Base-by-base conservation (phyloP, 1,139 yeast genomes). In the Hemisphaericaspora lyxosophila region DNA sequence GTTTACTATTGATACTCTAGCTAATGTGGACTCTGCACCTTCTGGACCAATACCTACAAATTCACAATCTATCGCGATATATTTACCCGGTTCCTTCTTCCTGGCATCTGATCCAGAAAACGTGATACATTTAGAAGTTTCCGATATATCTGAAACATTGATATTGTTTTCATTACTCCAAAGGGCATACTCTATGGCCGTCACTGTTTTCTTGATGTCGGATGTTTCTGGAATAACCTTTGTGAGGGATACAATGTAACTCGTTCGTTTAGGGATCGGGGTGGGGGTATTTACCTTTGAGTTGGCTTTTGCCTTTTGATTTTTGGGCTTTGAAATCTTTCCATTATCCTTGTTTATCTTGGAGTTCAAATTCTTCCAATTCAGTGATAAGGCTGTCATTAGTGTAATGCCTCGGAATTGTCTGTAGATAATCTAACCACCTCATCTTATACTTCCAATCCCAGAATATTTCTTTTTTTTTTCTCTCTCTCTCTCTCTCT, bases 41-140 rank as follows among this genome's bases (percentile, higher is more conserved):
- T 79, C 80, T 1, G 75, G 77, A 0, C 96, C 97, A 1, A 85
- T 82, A 5, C 97, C 97, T 1, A 90, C 97, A 68, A 90, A 89
- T 54, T 90, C 97, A 67, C 97, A 89, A 62, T 90, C 97, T 42
- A 90, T 76, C 0, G 96, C 89, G 6, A 90, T 50, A 49, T 76
- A 88, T 50, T 75, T 83, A 1, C 96, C 96, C 1, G 78, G 70
- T 35, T 70, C 74, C 34, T 39, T 48, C 42, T 67, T 68, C 23
- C 62, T 51, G 22, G 45, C 34, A 24, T 54, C 55, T 14, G 42
- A 45, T 19, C 40, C 43, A 3, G 35, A 18, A 16, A 26, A 26
- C 9, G 39, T 43, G 15, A 36, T 38, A 13, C 37, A 14, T 15
- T 15, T 35, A 11, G 40, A 31, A 33, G 30, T 26, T 23, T 41